phyloP scores from a whole-genome alignment of 176 grass and related monocot species.

The Oryza glumipatula region DNA sequence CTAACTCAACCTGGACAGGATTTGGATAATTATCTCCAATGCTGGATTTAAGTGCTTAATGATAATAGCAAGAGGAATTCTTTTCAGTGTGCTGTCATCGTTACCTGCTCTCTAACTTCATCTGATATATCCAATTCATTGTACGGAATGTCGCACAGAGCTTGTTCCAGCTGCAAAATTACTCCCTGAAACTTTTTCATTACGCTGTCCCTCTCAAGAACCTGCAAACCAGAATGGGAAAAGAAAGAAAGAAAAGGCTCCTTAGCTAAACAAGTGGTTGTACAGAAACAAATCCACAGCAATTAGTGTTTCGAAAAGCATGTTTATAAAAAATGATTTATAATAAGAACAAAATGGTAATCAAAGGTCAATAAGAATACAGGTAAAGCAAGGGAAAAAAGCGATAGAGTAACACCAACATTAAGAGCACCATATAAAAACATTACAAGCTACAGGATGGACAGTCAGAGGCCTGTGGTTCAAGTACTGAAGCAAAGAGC shows the following conservation, averaged over 20 bases:
- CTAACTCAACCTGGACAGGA: conserved; percentile 77
- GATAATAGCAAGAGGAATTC: conserved; percentile 6
- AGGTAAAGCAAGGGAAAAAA: background rate
- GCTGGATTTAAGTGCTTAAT: conserved; percentile 19
- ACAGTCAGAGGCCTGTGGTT: background rate
- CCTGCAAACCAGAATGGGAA: conserved; percentile 44
- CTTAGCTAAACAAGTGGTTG: conserved; percentile 22
- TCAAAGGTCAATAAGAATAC: conserved; percentile 11
- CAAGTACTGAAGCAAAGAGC: background rate
- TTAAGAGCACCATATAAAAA: background rate
- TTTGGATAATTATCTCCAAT: conserved; percentile 25
- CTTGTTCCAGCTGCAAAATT: conserved; percentile 63
- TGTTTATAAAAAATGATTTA: conserved; percentile 19
- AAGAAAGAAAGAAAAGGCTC: background rate
- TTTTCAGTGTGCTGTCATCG: conserved; percentile 13
- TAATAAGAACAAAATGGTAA: background rate
- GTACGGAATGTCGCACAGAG: conserved; percentile 58
- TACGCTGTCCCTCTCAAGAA: conserved; percentile 63
- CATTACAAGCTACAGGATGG: conserved; percentile 11
- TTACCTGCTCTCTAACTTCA: conserved; percentile 94
- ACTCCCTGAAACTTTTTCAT: conserved; percentile 62
- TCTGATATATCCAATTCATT: conserved; percentile 76
- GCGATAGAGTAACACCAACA: background rate
- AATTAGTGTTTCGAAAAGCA: conserved; percentile 23
- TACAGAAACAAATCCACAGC: background rate